Conservation (phyloP, 176 grass and related monocot species). For the Oryza officinalis region DNA sequence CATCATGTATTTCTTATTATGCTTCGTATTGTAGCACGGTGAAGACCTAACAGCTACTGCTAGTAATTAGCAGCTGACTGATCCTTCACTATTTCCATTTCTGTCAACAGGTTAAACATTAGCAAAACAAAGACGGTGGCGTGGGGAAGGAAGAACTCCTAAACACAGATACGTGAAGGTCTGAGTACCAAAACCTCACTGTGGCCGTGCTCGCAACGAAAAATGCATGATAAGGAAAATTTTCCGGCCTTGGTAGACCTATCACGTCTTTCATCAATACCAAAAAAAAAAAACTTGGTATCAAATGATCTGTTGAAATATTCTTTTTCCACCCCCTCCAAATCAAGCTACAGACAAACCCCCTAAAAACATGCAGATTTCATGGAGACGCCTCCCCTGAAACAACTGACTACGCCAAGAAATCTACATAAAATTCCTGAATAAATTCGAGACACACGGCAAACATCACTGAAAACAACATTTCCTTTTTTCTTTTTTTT, state of each 20-base stretch:
- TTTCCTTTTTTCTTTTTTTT: too few relatives aligned
- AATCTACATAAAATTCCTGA: background rate
- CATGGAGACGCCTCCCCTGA: conserved; percentile 39
- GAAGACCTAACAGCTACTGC: background rate
- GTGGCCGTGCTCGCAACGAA: background rate
- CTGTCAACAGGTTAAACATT: background rate
- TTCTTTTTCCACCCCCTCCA: background rate
- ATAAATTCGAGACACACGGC: background rate
- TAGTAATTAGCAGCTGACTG: background rate
- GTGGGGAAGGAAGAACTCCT: background rate
- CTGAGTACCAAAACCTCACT: background rate
- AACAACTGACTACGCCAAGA: conserved; percentile 26
- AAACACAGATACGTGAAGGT: background rate
- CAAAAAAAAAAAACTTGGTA: background rate
- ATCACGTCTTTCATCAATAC: background rate
- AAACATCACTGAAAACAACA: conserved; percentile 15
- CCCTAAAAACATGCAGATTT: conserved; percentile 39
- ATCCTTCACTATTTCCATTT: background rate
- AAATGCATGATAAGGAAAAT: background rate
- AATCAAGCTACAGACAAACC: conserved; percentile 26
- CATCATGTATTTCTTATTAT: background rate
- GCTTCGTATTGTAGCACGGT: background rate
- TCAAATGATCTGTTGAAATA: conserved; percentile 21
- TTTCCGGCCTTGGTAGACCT: background rate
- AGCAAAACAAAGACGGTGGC: background rate